phyloP scores from a whole-genome alignment of 495 filamentous ascomycete species.

The Parachaetomium inaequale region DNA sequence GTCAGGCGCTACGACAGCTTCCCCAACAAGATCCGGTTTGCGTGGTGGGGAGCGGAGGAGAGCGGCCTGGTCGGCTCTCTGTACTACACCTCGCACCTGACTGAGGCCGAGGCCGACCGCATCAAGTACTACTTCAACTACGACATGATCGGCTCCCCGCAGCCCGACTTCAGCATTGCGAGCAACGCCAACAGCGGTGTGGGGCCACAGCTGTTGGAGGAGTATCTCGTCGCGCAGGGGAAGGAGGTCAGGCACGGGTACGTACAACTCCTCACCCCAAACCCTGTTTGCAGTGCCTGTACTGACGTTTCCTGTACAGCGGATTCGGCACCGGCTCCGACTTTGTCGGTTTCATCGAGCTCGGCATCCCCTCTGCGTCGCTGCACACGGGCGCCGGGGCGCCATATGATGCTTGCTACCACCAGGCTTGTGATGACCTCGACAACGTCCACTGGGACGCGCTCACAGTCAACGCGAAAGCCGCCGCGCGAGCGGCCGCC shows the following conservation, averaged over 20 bases:
- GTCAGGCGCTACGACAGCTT: slow-evolving; percentile 57
- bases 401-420: slow-evolving; percentile 61
- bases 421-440: slow-evolving; percentile 55
- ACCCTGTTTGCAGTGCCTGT: slow-evolving; percentile 10
- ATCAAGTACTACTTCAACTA: slow-evolving; percentile 71
- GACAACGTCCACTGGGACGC: slow-evolving; percentile 58
- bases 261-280: not conserved
- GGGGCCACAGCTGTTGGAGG: slow-evolving; percentile 28
- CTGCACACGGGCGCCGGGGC: slow-evolving; percentile 63
- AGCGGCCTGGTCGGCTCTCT: slow-evolving; percentile 59
- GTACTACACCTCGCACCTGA: slow-evolving; percentile 50
- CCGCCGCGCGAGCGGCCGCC: slow-evolving; percentile 53
- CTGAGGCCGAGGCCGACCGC: slow-evolving; percentile 45
- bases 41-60: slow-evolving; percentile 68
- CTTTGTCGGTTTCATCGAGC: slow-evolving; percentile 61
- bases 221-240: slow-evolving; percentile 32
- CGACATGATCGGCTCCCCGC: slow-evolving; percentile 75
- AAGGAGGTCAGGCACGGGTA: slow-evolving; percentile 27
- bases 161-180: slow-evolving; percentile 59
- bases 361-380: slow-evolving; percentile 57
- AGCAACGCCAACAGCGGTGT: slow-evolving; percentile 41
- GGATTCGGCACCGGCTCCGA: slow-evolving; percentile 62
- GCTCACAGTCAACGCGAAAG: slow-evolving; percentile 57
- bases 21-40: slow-evolving; percentile 60
- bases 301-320: slow-evolving; percentile 12